Evolutionary conservation across 176 grass and related monocot species (phyloP), one percentile per base, ranked within the genome.

Genomic region (Lolium perenne): DNA sequence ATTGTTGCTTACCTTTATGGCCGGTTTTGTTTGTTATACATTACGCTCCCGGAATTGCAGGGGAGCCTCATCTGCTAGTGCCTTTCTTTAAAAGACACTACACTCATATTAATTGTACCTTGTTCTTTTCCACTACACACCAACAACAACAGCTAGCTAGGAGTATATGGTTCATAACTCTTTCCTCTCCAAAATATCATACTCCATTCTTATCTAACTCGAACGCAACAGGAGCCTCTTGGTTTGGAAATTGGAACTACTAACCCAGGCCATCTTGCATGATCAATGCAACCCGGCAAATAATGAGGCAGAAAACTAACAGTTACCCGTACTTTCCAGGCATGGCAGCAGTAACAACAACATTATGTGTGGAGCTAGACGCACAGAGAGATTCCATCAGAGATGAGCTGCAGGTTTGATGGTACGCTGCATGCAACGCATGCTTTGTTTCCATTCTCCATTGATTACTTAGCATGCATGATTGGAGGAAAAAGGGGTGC

Each of bases 11-110:
- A 43, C 26, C 45, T 68, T 79, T 83, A 73, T 47, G 53, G 35
- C 22, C 56, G 1, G 79, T 64, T 90, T 90, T 83, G 79, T 86
- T 86, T 86, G 88, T 64, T 86, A 73, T 63, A 78, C 72, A 86
- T 71, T 51, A 90, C 78, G 22, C 51, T 23, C 69, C 79, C 83
- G 63, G 72, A 64, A 86, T 82, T 78, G 79, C 32, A 64, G 84
- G 76, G 76, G 72, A 14, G 45, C 51, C 50, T 77, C 61, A 82
- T 86, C 60, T 76, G 10, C 76, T 23, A 21, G 46, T 74, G 53
- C 23, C 11, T 15, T 69, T 73, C 8, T 89, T 67, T 72, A 60
- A 2, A 54, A 77, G 17, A 82, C 23, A 10, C 29, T 45, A 3
- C 12, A 16, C 54, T 56, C 1, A 2, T 71, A 85, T 85, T 89